phyloP scores from a whole-genome alignment of 2,329 filamentous ascomycete species.

The Sordariomycetes sp. region DNA sequence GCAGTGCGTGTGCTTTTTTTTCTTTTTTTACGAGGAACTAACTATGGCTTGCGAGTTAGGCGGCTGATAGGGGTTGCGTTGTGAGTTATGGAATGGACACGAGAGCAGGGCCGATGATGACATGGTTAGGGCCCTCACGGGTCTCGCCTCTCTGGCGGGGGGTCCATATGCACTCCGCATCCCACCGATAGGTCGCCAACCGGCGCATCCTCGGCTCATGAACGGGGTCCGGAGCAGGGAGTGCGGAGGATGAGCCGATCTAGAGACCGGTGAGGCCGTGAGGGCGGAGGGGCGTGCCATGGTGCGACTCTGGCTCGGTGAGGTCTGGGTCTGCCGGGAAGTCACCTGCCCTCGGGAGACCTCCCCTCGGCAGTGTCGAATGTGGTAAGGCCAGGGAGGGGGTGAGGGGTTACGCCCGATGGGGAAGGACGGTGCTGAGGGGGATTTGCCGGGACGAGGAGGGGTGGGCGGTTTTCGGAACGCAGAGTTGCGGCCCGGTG shows the following conservation, averaged over 20 bases:
- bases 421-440: background rate
- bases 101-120: background rate
- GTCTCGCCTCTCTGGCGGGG: background rate
- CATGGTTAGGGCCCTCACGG: background rate
- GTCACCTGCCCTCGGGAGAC: background rate
- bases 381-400: background rate
- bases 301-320: slow-evolving; percentile 2
- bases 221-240: background rate
- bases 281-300: background rate
- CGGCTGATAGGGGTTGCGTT: background rate
- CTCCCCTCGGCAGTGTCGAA: background rate
- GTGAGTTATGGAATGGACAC: background rate
- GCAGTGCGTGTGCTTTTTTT: background rate
- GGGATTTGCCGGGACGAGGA: background rate
- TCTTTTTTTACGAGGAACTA: too few species aligned
- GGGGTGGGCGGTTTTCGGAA: background rate
- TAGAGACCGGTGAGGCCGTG: slow-evolving; percentile 1
- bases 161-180: background rate
- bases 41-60: background rate
- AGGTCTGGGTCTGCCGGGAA: background rate
- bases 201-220: background rate
- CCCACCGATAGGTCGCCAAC: background rate
- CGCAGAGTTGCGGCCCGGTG: background rate
- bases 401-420: background rate
- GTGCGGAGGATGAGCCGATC: background rate